A percentile compares a stretch with the other conserved stretches of the same genome.
These are phyloP conservation scores for Tylopilus sp. DNA, from an alignment of 1,284 basidiomycete species.

Conservation along the genomic window DNA sequence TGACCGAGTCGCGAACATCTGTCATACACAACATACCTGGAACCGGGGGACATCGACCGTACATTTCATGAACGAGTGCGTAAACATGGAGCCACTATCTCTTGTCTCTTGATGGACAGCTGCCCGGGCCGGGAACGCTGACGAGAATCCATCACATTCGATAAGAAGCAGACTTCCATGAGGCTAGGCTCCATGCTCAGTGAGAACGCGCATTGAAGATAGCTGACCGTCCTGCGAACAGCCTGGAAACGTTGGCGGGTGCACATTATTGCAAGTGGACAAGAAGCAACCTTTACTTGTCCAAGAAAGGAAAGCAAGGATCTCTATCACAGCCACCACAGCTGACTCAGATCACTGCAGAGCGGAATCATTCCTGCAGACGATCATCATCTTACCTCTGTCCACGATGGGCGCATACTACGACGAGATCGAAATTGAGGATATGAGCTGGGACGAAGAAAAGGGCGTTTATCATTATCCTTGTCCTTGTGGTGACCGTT, in stretches of 20 bases:
- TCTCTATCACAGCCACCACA: neutral
- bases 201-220: neutral
- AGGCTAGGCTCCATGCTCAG: neutral
- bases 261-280: neutral
- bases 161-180: neutral
- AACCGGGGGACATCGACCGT: neutral
- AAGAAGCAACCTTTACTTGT: neutral
- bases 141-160: neutral
- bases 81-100: neutral
- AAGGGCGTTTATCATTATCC: constrained; percentile 92
- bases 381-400: neutral
- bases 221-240: neutral
- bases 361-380: neutral
- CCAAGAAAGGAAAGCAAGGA: neutral
- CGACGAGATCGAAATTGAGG: constrained; percentile 94
- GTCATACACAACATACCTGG: neutral
- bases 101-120: neutral
- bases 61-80: neutral
- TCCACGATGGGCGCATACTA: constrained; percentile 75
- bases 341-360: neutral
- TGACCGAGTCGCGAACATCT: neutral
- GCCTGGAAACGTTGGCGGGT: neutral
- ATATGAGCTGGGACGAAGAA: constrained; percentile 87
- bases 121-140: neutral
- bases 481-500: constrained; percentile 97